Evolutionary conservation across 164 flowering plant genomes (phyloP), one percentile per base, ranked within the genome.

Genomic region (Chimonanthus praecox): DNA sequence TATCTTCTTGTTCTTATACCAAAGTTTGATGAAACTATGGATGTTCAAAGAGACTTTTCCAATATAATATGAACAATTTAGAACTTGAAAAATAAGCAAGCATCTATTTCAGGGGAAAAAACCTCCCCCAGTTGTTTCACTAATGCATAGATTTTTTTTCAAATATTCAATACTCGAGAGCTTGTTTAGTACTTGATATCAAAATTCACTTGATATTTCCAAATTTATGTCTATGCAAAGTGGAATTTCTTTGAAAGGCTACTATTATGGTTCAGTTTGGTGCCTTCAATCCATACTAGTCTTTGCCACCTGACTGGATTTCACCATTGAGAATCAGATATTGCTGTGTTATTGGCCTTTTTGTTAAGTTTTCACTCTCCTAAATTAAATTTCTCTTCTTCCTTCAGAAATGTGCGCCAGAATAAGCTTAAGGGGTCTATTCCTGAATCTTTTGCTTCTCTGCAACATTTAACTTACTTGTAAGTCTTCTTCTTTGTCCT

Each of bases 321-420:
- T 15, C 48, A 54, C 16, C 16, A 13, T 2, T 13, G 33, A 15
- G 2, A 15, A 13, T 50, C n/a, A n/a, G n/a, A 63, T 64, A 49
- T 64, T 49, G 46, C 43, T 62, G 48, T 54, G 51, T 15, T 46
- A 7, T 43, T 49, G 9, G 64, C 8, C 45, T 44, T 10, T 9
- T 46, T 15, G 70, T 68, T 47, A 51, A 68, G 13, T 47, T 47
- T 68, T 68, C 70, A 68, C 48, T 47, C 8, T 49, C 5, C 43
- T 68, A 54, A 64, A 67, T 45, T 67, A 21, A n/a, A 3, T 72
- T 60, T 65, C 15, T 47, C 5, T 76, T 69, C 46, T 10, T 51
- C 47, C 45, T 62, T 21, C 86, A 90, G 92, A 78, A 88, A 91
- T 82, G 47, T 89, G 49, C 82, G 90, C 49, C 75, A 86, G 78